phyloP scores from a whole-genome alignment of 2,329 filamentous ascomycete genomes.

The Ophiostoma fasciatum region DNA sequence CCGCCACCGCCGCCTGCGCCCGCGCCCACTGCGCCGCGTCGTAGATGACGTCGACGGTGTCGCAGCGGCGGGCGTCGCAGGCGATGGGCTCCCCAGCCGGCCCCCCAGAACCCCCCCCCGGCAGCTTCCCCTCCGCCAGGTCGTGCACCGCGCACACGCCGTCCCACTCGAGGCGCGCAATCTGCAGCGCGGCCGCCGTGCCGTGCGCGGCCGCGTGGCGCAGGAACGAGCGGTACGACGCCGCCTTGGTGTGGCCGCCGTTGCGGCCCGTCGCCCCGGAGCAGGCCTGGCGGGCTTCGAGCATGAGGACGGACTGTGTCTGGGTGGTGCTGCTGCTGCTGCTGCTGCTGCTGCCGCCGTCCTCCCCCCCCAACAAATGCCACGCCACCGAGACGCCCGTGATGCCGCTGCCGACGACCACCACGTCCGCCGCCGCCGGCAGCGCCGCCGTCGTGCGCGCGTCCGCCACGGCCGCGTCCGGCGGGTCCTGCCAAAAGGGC shows the following conservation, averaged over 20 bases:
- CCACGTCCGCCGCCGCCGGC: slow-evolving; percentile 38
- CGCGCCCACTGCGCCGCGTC: slow-evolving; percentile 26
- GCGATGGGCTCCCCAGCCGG: slow-evolving; percentile 29
- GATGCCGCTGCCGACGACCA: slow-evolving; percentile 51
- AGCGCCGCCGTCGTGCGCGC: slow-evolving; percentile 33
- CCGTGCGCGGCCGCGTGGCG: slow-evolving; percentile 30
- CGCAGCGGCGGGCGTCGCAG: slow-evolving; percentile 34
- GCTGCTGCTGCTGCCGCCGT: background rate
- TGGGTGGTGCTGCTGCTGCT: too few relatives aligned
- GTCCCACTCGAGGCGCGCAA: slow-evolving; percentile 35
- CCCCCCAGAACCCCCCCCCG: too few relatives aligned
- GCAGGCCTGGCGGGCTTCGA: slow-evolving; percentile 50
- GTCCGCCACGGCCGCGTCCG: slow-evolving; percentile 32
- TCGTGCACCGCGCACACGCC: slow-evolving; percentile 40
- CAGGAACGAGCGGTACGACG: slow-evolving; percentile 33
- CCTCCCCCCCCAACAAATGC: slow-evolving; percentile 24
- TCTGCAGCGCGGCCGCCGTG: slow-evolving; percentile 31
- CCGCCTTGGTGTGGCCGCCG: slow-evolving; percentile 30
- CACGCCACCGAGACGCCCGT: slow-evolving; percentile 45
- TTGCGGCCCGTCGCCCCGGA: slow-evolving; percentile 52
- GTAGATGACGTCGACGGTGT: slow-evolving; percentile 45
- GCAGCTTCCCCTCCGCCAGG: slow-evolving; percentile 36
- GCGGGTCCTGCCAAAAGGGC: slow-evolving; percentile 48
- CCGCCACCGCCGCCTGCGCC: slow-evolving; percentile 23
- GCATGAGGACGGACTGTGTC: slow-evolving; percentile 35